Base-by-base conservation (phyloP, 768 basidiomycete genomes). In the Russula griseocarnosa region DNA sequence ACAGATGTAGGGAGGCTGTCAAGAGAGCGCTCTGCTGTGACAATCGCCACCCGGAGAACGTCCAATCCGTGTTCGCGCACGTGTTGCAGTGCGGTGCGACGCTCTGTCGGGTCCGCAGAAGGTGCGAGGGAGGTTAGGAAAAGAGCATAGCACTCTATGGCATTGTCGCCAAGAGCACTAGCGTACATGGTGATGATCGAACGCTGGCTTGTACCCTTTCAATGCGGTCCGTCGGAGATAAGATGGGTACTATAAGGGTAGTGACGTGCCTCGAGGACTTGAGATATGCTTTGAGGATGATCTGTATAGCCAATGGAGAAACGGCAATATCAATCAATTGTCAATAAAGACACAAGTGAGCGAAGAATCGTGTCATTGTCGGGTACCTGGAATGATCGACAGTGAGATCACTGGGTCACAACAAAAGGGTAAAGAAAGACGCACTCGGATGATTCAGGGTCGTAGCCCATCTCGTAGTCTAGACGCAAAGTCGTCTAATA, bases 161-260 rank as follows among this genome's bases (percentile, higher is more conserved):
- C 94, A 66, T 93, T 92, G 70, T 92, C 88, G 7, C 94, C 91
- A 24, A 98, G 77, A 32, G 92, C 91, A 16, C 91, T 86, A 7
- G 94, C 94, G 73, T 99, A 98, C 79, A 97, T 84, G 0, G 96
- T 94, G 14, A 98, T 94, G 20, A 98, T 81, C 47, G 89, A 85
- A 40, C 91, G 82, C 74, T 94, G 81, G n/a, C 89, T 90, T 20
- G 90, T 87, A 47, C 79, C 78, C 86, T 90, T 67, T 13, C n/a
- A 58, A 58, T 24, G 40, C 13, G 53, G 38, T 18, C 36, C 32
- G 40, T 49, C 52, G 51, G 42, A 18, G 22, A 22, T 13, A 30
- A 36, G n/a, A 10, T 0, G 42, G 9, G 24, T 32, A 40, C 28
- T 44, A 10, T 44, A 22, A 46, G 7, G 46, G 32, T 6, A 8